phyloP scores from a whole-genome alignment of 495 filamentous ascomycete species.

The Xylaria castorea region DNA sequence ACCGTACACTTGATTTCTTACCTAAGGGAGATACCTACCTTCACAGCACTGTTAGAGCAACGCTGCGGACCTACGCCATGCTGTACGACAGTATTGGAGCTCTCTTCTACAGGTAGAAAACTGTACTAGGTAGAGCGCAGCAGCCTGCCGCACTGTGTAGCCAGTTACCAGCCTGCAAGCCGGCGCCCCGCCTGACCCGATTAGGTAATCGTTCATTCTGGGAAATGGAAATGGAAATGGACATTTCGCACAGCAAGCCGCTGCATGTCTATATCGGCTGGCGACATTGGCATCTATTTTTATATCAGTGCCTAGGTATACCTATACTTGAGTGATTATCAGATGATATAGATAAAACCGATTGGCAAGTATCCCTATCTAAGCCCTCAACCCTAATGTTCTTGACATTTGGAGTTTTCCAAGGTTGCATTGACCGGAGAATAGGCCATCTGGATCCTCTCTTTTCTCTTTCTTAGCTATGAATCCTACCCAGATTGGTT shows the following conservation, averaged over 20 bases:
- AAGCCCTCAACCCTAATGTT: not conserved
- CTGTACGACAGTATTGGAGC: conserved; percentile 2
- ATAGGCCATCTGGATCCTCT: not conserved
- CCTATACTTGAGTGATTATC: not conserved
- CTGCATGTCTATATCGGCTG: conserved; percentile 10
- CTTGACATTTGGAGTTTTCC: not conserved
- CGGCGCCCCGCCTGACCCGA: not conserved
- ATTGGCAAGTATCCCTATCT: not conserved
- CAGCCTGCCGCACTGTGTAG: conserved; percentile 10
- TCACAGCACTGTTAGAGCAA: not conserved
- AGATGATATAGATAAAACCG: not conserved
- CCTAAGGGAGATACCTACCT: no score
- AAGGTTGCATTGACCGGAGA: not conserved
- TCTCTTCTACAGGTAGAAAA: not conserved
- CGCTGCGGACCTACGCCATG: not conserved
- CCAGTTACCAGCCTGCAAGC: not conserved
- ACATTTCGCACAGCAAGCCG: not conserved
- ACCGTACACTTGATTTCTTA: no score
- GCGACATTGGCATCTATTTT: conserved; percentile 2
- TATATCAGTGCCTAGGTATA: not conserved
- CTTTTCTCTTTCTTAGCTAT: not conserved
- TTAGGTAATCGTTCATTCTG: conserved; percentile 2
- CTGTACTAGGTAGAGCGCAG: not conserved
- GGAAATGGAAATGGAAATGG: conserved; percentile 6
- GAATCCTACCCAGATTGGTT: not conserved